Evolutionary conservation across 176 grass and related monocot species (phyloP).

Genomic region (Aegilops umbellulata): DNA sequence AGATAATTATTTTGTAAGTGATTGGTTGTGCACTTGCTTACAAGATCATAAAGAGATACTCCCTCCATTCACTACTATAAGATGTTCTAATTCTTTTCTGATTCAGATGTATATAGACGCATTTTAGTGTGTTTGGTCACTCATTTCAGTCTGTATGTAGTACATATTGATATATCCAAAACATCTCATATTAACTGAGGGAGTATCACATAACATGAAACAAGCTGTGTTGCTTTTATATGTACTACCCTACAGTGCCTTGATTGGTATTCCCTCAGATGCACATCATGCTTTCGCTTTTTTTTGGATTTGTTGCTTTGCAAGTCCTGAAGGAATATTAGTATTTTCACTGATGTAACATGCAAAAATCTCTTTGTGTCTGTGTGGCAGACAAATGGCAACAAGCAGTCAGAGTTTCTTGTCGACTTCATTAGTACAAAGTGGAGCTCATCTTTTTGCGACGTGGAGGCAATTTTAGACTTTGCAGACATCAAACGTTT

Average conservation of each 20-base stretch:
- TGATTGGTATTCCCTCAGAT: not conserved
- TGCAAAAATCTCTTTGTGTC: constrained; percentile 3
- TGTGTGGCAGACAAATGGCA: constrained; percentile 79
- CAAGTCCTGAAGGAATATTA: not conserved
- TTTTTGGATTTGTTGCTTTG: constrained; percentile 24
- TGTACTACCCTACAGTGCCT: not conserved
- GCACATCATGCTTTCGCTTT: not conserved
- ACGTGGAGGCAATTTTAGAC: constrained; percentile 58
- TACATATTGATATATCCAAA: no score
- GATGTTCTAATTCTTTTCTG: no score
- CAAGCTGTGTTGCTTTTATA: not conserved
- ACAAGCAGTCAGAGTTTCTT: constrained; percentile 70
- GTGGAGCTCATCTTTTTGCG: constrained; percentile 54
- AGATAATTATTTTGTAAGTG: not conserved
- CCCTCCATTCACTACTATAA: no score
- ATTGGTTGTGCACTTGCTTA: not conserved
- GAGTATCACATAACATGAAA: not conserved
- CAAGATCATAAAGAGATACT: not conserved
- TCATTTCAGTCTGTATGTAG: no score
- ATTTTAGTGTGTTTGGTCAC: no score
- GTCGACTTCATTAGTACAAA: constrained; percentile 56
- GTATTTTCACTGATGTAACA: constrained; percentile 20
- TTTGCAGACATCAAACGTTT: constrained; percentile 80
- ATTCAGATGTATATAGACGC: no score
- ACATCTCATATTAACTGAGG: no score